Conservation (phyloP, 305 asterid genomes). For the Fraxinus ornus region DNA sequence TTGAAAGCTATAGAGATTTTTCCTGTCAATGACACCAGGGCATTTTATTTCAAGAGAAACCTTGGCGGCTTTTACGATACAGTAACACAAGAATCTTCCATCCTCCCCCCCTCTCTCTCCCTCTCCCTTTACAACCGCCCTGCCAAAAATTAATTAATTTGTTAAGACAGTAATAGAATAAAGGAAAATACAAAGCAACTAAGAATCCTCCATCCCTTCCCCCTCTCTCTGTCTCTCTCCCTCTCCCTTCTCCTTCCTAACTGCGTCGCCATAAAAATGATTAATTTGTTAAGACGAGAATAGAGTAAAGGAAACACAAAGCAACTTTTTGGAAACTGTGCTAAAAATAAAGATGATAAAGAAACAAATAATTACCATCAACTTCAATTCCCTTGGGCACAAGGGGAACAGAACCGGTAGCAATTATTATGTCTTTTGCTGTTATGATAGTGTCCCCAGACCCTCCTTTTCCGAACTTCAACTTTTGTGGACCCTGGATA, state of each 20-base stretch:
- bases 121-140: neutral
- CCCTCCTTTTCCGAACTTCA: conserved; percentile 70
- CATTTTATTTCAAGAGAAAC: neutral
- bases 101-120: neutral
- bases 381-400: conserved; percentile 97
- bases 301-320: conserved; percentile 17
- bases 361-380: conserved; percentile 66
- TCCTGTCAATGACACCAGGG: neutral
- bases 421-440: conserved; percentile 89
- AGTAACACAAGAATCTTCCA: neutral
- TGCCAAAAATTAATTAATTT: neutral
- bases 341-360: conserved; percentile 21
- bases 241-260: neutral
- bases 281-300: neutral
- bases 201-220: neutral
- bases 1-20: neutral
- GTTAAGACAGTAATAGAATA: conserved; percentile 6
- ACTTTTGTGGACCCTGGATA: conserved; percentile 90
- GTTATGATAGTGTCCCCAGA: conserved; percentile 64
- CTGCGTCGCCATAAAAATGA: neutral
- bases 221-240: neutral
- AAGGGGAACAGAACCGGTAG: conserved; percentile 86
- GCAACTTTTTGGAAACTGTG: conserved; percentile 19
- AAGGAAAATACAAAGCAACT: neutral
- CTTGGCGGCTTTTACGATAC: neutral